Base-by-base conservation (phyloP, 2,329 filamentous ascomycete genomes). In the Xylariaceae sp. region DNA sequence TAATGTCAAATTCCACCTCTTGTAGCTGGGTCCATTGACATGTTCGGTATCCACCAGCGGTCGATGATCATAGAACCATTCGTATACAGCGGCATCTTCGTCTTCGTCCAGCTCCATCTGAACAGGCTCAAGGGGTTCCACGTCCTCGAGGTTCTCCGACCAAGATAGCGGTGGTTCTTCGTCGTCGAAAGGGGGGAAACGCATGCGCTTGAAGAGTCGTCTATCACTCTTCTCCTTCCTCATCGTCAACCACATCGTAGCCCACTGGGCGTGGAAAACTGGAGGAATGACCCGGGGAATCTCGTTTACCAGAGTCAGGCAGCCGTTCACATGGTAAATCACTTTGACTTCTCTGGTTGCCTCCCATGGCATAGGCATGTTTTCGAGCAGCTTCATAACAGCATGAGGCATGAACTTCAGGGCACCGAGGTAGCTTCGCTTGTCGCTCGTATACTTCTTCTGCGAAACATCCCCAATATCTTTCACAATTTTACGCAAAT, bases 351-450 rank as follows among this genome's bases (percentile, higher is more conserved):
- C 93, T 49, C 90, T 81, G 19, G 89, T 83, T 43, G 89, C 93
- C 69, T 98, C 93, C 93, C 93, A 98, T 0, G 93, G 93, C 93
- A 98, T 98, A 3, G 93, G 93, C 93, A 98, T 98, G 59, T 98
- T 98, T 71, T 98, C 93, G 42, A 98, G 67, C 18, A 98, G 76
- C 72, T 98, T 98, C 69, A 98, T 70, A 9, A 98, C 93, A 4
- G 93, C 93, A 63, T 98, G 93, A 1, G 93, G 93, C 93, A 98
- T 98, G 70, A 96, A 98, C 69, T 98, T 98, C 49, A 98, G 70
- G 26, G 94, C 93, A 49, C 94, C 94, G 36, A 98, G 77, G 65
- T 98, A 98, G 67, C 90, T 96, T 54, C 93, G 81, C 76, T 98
- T 98, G 72, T 98, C 93, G 61, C 86, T 95, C 53, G 89, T 96